Base-by-base conservation (phyloP, 192 early-diverging fungal species). In the Dispira parvispora region DNA sequence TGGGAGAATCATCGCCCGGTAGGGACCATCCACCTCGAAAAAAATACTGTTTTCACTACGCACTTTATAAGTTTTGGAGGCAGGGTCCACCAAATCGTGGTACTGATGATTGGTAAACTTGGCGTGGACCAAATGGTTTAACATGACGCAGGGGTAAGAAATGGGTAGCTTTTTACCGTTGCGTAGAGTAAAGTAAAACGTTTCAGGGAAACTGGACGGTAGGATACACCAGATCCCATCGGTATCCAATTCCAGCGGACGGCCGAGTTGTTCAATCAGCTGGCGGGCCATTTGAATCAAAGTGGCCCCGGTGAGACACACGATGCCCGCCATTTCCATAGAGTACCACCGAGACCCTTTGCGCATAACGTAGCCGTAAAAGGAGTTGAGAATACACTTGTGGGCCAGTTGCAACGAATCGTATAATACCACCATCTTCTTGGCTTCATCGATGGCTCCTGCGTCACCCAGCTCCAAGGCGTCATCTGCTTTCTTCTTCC, bases 181-280 rank as follows among this genome's bases (percentile, higher is more conserved):
- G 52, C 77, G 79, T 45, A 96, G 76, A 56, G 80, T 84, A 73
- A 97, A 97, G 8, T 77, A 73, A 70, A 87, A 94, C 68, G 93
- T 91, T 67, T 96, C 92, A 0, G 96, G 96, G 54, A 99, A 99
- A 0, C 81, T 81, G 23, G 82, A 70, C 0, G 96, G 96, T 46
- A 99, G 77, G 25, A 92, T 92, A 68, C 94, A 96, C 96, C 96
- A 96, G 68, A 99, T 97, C 60, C 96, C 96, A 64, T 99, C 96
- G 16, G 96, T 99, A 68, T 99, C 96, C 43, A 99, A 75, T 74
- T 99, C 96, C 11, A 99, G 76, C 6, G 96, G 94, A 26, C 89
- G 75, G 0, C 96, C 96, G 38, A 99, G 73, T 61, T 88, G 84
- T 70, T 99, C 96, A 1, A 99, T 86, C 12, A 92, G 81, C 56